Evolutionary conservation across 768 basidiomycete species (phyloP).

Genomic region (Serendipita sp.): DNA sequence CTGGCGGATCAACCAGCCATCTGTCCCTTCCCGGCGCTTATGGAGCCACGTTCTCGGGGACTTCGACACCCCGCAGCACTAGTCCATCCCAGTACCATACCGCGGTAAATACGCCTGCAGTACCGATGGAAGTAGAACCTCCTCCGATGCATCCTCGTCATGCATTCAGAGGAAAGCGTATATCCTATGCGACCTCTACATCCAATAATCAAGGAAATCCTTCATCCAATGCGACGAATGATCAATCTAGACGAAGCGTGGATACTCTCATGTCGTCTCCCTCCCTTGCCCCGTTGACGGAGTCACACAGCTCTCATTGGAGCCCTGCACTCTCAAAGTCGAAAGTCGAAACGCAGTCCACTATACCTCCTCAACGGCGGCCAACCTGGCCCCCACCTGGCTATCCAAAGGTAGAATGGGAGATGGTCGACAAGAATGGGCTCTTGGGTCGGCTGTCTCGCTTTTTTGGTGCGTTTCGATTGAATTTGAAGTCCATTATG

Average conservation of each 20-base stretch:
- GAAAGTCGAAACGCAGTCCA: background rate
- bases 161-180: slow-evolving; percentile 1
- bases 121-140: background rate
- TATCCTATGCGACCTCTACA: background rate
- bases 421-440: background rate
- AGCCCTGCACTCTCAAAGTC: no score
- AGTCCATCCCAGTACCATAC: background rate
- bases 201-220: no score
- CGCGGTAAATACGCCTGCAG: background rate
- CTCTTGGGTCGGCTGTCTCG: background rate
- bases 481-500: no score
- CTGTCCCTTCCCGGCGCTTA: no score
- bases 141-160: background rate
- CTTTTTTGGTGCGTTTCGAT: background rate
- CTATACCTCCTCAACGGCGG: background rate
- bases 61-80: background rate
- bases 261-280: no score
- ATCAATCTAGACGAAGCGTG: no score
- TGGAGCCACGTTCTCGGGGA: background rate
- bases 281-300: no score
- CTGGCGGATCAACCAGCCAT: background rate
- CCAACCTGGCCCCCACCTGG: background rate
- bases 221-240: no score
- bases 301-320: no score
- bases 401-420: background rate